phyloP scores from a whole-genome alignment of 129 eudicot species.

The Tagetes erecta region DNA sequence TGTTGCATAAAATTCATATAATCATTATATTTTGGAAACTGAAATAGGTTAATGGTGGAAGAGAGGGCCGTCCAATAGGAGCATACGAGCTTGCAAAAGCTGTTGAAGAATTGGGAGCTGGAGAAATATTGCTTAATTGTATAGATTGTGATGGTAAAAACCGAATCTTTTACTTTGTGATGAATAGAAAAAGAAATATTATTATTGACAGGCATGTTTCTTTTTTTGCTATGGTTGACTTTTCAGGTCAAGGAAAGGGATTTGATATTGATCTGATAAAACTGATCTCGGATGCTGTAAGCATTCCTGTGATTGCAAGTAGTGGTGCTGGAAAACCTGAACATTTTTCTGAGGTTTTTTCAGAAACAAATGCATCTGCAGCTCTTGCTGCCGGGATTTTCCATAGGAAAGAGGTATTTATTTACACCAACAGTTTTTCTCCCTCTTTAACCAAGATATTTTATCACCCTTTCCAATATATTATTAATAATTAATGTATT shows the following conservation, averaged over 20 bases:
- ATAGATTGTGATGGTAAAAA: conserved; percentile 94
- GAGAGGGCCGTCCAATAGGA: conserved; percentile 94
- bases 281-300: conserved; percentile 86
- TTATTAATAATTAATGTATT: not conserved
- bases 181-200: no score
- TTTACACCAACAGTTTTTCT: not conserved
- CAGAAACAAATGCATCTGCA: conserved; percentile 89
- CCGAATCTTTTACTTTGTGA: no score
- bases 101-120: conserved; percentile 96
- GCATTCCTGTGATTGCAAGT: conserved; percentile 96
- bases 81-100: conserved; percentile 99
- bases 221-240: not conserved
- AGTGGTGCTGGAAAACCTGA: conserved; percentile 88
- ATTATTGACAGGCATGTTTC: no score
- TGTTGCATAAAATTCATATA: no score
- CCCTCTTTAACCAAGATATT: no score
- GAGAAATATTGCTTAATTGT: conserved; percentile 94
- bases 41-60: conserved; percentile 88
- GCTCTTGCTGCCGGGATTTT: conserved; percentile 99
- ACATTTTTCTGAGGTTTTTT: conserved; percentile 88
- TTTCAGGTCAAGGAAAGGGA: conserved; percentile 95
- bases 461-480: not conserved
- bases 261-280: conserved; percentile 79
- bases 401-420: conserved; percentile 83
- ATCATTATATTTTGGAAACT: no score